Conservation (phyloP, 306 rosid species). For the Ormosia semicastrata region DNA sequence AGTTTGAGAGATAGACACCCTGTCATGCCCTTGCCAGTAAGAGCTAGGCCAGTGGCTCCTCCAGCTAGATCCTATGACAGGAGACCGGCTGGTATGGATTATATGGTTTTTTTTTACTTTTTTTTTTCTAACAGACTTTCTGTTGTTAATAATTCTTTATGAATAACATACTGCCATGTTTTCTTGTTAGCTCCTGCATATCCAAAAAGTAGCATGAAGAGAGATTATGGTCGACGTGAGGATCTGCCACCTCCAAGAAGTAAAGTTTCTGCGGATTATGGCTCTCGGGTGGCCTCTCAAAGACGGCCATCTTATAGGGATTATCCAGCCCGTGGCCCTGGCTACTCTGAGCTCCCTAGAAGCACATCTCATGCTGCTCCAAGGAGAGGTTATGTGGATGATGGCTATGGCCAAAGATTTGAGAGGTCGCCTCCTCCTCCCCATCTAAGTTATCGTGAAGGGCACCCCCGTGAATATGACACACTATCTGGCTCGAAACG, state of each 20-base stretch:
- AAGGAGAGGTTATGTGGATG: conserved; percentile 83
- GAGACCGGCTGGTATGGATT: conserved; percentile 65
- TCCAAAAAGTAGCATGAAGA: conserved; percentile 72
- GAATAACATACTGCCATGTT: neutral
- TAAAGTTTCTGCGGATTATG: conserved; percentile 64
- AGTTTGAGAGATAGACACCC: conserved; percentile 72
- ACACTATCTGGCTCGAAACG: conserved; percentile 82
- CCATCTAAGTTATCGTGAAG: conserved; percentile 69
- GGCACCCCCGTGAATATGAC: conserved; percentile 74
- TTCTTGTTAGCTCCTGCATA: conserved; percentile 58
- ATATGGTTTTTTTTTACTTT: neutral
- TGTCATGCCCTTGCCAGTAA: conserved; percentile 45
- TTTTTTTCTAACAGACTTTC: neutral
- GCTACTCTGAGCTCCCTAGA: conserved; percentile 64
- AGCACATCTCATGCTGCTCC: conserved; percentile 52
- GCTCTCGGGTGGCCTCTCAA: conserved; percentile 62
- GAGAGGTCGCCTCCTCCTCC: conserved; percentile 69
- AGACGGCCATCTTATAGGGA: conserved; percentile 75
- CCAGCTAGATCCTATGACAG: conserved; percentile 71
- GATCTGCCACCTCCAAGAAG: conserved; percentile 82
- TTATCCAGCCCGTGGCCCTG: conserved; percentile 63
- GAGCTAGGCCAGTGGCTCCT: conserved; percentile 69
- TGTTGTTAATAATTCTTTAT: conserved; percentile 14
- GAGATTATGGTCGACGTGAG: conserved; percentile 71
- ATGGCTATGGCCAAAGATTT: conserved; percentile 71